Evolutionary conservation across 192 early-diverging fungal genomes (phyloP).

Genomic region (Linnemannia exigua): DNA sequence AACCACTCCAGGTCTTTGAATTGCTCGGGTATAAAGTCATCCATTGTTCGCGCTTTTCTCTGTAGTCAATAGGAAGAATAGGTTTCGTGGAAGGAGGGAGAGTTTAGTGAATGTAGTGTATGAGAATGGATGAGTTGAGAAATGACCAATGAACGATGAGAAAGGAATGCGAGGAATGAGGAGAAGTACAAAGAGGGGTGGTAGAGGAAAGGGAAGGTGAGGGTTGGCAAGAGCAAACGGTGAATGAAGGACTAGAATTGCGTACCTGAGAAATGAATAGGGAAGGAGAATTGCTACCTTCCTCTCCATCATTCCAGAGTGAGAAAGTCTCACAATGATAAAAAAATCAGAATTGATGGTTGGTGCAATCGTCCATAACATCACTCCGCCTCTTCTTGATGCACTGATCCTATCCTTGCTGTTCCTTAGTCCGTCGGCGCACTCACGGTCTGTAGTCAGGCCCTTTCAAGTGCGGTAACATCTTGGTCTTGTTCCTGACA

Average conservation of each 20-base stretch:
- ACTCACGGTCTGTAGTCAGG: slow-evolving; percentile 17
- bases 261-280: background rate
- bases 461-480: slow-evolving; percentile 4
- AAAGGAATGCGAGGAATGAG: background rate
- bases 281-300: too few species aligned
- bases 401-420: too few species aligned
- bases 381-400: too few species aligned
- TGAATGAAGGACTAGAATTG: background rate
- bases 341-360: too few species aligned
- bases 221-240: background rate
- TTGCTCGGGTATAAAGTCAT: background rate
- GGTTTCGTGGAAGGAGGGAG: background rate
- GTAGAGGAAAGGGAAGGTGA: background rate
- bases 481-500: background rate
- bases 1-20: background rate
- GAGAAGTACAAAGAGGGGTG: background rate
- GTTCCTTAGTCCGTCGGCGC: too few species aligned
- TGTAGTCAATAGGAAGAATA: background rate
- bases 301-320: background rate
- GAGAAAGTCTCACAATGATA: background rate
- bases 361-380: too few species aligned
- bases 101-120: background rate
- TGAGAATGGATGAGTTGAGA: background rate
- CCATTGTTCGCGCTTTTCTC: background rate
- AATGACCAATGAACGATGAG: background rate